Conservation (phyloP, 306 rosid genomes). For the Sphenostylis stenocarpa region DNA sequence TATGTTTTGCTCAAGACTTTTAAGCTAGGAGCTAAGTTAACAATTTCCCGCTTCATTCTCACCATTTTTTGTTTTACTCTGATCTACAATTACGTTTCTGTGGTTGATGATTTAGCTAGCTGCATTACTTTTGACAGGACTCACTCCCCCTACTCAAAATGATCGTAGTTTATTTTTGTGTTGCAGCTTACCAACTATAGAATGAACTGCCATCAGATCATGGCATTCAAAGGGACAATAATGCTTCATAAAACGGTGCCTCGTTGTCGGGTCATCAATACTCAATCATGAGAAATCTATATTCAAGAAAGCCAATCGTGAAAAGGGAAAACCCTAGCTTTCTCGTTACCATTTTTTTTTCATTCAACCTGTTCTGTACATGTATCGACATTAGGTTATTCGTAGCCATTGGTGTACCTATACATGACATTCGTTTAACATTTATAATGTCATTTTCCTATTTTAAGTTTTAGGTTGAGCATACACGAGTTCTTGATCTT, state of each 20-base stretch:
- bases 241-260: constrained; percentile 86
- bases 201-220: constrained; percentile 70
- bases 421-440: constrained; percentile 19
- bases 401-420: constrained; percentile 31
- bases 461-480: not conserved
- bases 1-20: not conserved
- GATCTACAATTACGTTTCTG: not conserved
- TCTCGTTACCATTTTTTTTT: not conserved
- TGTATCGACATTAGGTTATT: constrained; percentile 7
- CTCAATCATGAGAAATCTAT: constrained; percentile 28
- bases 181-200: constrained; percentile 79
- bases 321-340: constrained; percentile 33
- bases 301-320: constrained; percentile 17
- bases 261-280: constrained; percentile 51
- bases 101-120: constrained; percentile 13
- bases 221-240: constrained; percentile 86
- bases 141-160: not conserved
- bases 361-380: constrained; percentile 5
- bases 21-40: not conserved
- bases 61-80: constrained; percentile 1
- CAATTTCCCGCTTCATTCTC: constrained; percentile 17
- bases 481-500: constrained; percentile 12
- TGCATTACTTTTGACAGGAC: not conserved
- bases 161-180: constrained; percentile 9
- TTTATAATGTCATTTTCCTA: constrained; percentile 23